phyloP scores from a whole-genome alignment of 306 rosid genomes.

The Cucurbita moschata region DNA sequence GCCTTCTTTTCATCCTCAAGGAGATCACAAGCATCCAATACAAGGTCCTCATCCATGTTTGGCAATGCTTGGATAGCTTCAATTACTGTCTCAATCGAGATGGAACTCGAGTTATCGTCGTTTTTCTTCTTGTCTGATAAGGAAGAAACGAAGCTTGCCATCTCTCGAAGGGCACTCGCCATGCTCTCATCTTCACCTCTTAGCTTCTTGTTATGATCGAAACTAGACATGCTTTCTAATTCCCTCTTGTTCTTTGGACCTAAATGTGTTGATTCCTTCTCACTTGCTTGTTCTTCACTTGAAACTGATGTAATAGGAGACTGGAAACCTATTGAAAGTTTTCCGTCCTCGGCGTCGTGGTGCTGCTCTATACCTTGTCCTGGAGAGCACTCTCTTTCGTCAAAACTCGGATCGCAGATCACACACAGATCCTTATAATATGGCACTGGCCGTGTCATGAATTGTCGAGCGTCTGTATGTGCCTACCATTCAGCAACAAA shows the following conservation, averaged over 20 bases:
- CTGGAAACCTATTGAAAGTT: constrained; percentile 14
- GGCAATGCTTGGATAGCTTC: constrained; percentile 67
- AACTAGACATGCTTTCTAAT: constrained; percentile 22
- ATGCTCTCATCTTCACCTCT: constrained; percentile 33
- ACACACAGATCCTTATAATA: constrained; percentile 46
- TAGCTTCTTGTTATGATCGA: constrained; percentile 21
- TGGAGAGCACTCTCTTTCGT: constrained; percentile 24
- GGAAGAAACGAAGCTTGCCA: constrained; percentile 45
- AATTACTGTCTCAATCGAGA: constrained; percentile 42
- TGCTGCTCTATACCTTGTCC: constrained; percentile 28
- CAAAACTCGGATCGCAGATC: constrained; percentile 42
- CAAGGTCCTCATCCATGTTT: constrained; percentile 66
- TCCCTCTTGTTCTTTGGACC: constrained; percentile 34
- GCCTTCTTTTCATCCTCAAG: constrained; percentile 70
- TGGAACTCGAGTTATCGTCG: constrained; percentile 21
- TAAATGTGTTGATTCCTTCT: constrained; percentile 15
- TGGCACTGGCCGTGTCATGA: constrained; percentile 69
- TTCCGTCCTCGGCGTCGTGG: constrained; percentile 18
- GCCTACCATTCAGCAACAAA: constrained; percentile 30
- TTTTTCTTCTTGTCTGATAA: constrained; percentile 28
- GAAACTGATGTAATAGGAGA: constrained; percentile 32
- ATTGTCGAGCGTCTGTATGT: constrained; percentile 57
- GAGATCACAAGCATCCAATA: constrained; percentile 66
- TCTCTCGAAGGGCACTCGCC: constrained; percentile 43
- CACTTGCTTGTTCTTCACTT: constrained; percentile 20